Evolutionary conservation across 257 asterid genomes (phyloP).

Genomic region (Solanum commersonii): DNA sequence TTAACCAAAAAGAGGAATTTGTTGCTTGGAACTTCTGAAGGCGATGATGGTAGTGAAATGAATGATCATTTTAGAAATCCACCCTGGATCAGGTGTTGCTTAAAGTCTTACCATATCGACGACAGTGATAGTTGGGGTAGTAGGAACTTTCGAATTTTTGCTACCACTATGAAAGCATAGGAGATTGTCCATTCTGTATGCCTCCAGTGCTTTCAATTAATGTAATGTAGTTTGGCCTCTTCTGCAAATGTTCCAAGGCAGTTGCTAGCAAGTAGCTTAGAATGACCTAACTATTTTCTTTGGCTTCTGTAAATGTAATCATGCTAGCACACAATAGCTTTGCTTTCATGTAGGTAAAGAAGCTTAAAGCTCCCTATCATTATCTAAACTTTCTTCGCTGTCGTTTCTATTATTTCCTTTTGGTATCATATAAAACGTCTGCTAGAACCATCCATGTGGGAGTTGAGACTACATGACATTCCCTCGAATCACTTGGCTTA

Average conservation of each 20-base stretch:
- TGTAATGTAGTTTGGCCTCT: background rate
- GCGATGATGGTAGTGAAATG: background rate
- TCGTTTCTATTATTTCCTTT: background rate
- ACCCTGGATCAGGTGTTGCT: slow-evolving; percentile 70
- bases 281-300: background rate
- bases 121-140: slow-evolving; percentile 51
- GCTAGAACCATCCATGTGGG: background rate
- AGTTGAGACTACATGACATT: background rate
- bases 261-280: background rate
- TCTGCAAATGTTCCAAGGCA: background rate
- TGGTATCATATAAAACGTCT: background rate
- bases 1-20: slow-evolving; percentile 30
- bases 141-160: slow-evolving; percentile 48
- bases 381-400: background rate
- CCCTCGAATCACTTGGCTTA: background rate
- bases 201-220: background rate
- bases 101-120: slow-evolving; percentile 46
- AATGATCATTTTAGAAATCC: slow-evolving; percentile 36
- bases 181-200: background rate
- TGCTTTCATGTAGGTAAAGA: background rate
- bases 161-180: slow-evolving; percentile 24
- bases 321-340: background rate
- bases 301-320: background rate
- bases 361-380: background rate
- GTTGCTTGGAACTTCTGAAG: slow-evolving; percentile 47